Evolutionary conservation across 1,139 yeast genomes (phyloP), one percentile per base, ranked within the genome.

Genomic region (Candida gigantensis): DNA sequence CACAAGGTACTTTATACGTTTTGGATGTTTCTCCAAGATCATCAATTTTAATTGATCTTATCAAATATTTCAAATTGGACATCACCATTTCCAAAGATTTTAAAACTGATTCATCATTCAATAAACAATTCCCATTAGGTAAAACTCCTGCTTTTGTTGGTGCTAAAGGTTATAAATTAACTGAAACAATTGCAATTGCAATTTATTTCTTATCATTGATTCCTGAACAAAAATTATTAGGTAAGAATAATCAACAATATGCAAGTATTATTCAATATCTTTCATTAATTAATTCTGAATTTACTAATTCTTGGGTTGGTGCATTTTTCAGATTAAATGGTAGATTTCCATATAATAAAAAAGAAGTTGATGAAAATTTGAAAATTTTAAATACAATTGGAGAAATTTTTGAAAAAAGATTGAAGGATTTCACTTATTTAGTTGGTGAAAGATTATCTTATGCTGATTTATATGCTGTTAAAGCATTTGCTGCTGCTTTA

Each of bases 371-470:
- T 47, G 77, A 77, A 34, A 72, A 74, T 43, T 47, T 49, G 31
- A 74, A 51, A 24, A 54, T 56, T 37, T 51, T 76, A 36, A 75
- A 70, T 37, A 51, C 52, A 34, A 55, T 72, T 45, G 64, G 71
- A 45, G 57, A 62, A 40, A 52, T 81, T 41, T 65, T 72, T 47
- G 94, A 85, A 69, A 58, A 65, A 34, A 79, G 89, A 74, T 77
- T 92, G 57, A 60, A 71, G 47, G 76, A 80, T 58, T 77, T 75
- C 81, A 88, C 97, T 47, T 92, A 77, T 75, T 79, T 92, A 62
- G 97, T 83, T 55, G 94, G 95, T 60, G 97, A 90, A 74, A 79
- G 92, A 72, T 58, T 86, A 56, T 72, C 97, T 39, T 62, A 83
- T 48, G 97, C 97, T 58, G 98, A 92, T 69, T 61, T 87, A 53